phyloP scores from a whole-genome alignment of 129 eudicot species.

The Pulicaria dysenterica region DNA sequence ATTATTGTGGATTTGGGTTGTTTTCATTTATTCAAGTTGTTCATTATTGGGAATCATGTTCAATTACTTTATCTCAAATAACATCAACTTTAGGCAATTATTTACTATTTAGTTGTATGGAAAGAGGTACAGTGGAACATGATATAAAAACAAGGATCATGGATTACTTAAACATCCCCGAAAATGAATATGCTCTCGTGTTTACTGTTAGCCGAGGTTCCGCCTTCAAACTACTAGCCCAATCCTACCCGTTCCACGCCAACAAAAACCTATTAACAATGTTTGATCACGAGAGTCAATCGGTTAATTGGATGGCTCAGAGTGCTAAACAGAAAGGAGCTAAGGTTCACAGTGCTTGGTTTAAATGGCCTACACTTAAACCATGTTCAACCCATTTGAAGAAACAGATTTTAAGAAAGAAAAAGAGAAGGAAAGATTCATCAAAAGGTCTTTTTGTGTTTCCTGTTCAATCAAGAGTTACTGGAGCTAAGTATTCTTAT shows the following conservation, averaged over 20 bases:
- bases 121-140: conserved; percentile 71
- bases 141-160: conserved; percentile 80
- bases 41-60: conserved; percentile 77
- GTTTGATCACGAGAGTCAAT: conserved; percentile 98
- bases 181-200: conserved; percentile 85
- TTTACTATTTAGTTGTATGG: conserved; percentile 83
- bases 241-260: conserved; percentile 82
- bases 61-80: conserved; percentile 77
- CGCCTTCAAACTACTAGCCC: conserved; percentile 84
- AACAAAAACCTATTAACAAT: conserved; percentile 76
- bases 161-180: conserved; percentile 96
- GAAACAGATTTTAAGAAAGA: conserved; percentile 71
- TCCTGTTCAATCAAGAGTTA: conserved; percentile 94
- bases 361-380: conserved; percentile 94
- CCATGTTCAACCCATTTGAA: conserved; percentile 89
- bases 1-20: conserved; percentile 93
- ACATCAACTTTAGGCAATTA: conserved; percentile 72
- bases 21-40: conserved; percentile 83
- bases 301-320: conserved; percentile 93
- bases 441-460: conserved; percentile 86
- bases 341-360: conserved; percentile 82
- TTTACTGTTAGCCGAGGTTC: conserved; percentile 96
- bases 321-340: conserved; percentile 87
- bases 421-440: conserved; percentile 78
- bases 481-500: conserved; percentile 89